These are phyloP conservation scores for Pleurotus giganteus DNA, from an alignment of 768 basidiomycete genomes.

Conservation along the genomic window DNA sequence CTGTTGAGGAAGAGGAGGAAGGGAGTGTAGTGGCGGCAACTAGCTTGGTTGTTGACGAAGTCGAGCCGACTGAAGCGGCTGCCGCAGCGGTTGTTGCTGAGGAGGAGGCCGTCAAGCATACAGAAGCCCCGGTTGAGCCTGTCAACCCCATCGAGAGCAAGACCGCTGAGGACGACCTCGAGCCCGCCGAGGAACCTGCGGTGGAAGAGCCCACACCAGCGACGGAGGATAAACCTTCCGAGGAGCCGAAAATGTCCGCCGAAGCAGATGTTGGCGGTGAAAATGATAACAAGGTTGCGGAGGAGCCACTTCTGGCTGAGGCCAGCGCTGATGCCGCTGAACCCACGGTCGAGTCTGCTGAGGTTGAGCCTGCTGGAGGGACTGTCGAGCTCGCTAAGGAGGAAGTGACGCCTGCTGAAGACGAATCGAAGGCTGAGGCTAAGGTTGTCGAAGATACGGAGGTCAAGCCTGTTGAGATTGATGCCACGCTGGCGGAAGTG, in stretches of 20 bases:
- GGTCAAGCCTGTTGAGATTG: no score
- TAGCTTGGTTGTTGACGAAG: neutral
- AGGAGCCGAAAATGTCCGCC: neutral
- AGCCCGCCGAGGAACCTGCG: neutral
- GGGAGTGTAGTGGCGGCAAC: no score
- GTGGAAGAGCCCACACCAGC: neutral
- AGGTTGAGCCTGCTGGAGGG: neutral
- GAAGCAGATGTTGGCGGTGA: neutral
- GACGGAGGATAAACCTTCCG: neutral
- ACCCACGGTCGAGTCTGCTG: no score
- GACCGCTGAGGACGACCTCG: neutral
- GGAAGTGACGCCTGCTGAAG: neutral
- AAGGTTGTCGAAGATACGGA: no score
- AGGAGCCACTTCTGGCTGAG: no score
- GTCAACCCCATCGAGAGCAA: no score
- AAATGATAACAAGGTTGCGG: no score
- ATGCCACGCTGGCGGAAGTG: no score
- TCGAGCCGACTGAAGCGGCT: neutral
- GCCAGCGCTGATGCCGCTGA: no score
- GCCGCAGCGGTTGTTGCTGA: neutral
- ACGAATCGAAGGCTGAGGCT: neutral
- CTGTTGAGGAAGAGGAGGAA: neutral
- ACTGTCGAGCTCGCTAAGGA: neutral
- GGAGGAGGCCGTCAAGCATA: neutral
- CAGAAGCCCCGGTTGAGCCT: slow-evolving; percentile 1